Conservation (phyloP, 106 monocot species). For the Allium sativum region DNA sequence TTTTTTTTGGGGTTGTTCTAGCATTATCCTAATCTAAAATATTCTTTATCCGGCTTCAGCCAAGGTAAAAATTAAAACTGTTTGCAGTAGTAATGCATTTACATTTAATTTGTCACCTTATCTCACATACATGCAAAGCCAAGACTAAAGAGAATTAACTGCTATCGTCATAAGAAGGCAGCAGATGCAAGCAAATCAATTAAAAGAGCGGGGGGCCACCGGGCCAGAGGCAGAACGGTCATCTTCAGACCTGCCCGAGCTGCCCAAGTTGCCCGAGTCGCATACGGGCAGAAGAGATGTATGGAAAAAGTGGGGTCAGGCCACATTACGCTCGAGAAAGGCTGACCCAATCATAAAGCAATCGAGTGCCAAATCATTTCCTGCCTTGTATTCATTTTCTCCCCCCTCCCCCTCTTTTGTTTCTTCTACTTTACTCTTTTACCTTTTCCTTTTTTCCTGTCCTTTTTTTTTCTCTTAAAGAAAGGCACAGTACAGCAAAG, state of each 20-base stretch:
- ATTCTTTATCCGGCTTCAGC: too few species aligned
- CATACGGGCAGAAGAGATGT: background rate
- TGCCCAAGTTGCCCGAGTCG: background rate
- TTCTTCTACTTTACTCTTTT: background rate
- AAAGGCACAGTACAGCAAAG: background rate
- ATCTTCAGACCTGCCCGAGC: background rate
- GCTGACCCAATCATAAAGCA: constrained; percentile 14
- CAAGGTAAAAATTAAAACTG: too few species aligned
- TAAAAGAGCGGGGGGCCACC: background rate
- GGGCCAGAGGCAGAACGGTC: background rate
- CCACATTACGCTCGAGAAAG: background rate
- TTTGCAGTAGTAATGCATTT: too few species aligned
- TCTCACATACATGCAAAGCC: too few species aligned
- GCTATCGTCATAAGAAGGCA: too few species aligned
- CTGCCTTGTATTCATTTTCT: background rate
- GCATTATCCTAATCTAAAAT: too few species aligned
- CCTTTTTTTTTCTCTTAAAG: background rate
- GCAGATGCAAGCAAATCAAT: background rate
- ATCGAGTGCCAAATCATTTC: constrained; percentile 18
- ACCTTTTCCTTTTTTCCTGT: background rate
- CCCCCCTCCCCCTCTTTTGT: background rate
- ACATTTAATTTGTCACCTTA: too few species aligned
- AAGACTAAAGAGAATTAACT: too few species aligned
- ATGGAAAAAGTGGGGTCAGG: background rate
- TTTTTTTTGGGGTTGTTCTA: too few species aligned